Percentiles rank a stretch among this genome's conserved stretches.
Conservation (phyloP, 2,329 filamentous ascomycete species). For the Beauveria caledonica region DNA sequence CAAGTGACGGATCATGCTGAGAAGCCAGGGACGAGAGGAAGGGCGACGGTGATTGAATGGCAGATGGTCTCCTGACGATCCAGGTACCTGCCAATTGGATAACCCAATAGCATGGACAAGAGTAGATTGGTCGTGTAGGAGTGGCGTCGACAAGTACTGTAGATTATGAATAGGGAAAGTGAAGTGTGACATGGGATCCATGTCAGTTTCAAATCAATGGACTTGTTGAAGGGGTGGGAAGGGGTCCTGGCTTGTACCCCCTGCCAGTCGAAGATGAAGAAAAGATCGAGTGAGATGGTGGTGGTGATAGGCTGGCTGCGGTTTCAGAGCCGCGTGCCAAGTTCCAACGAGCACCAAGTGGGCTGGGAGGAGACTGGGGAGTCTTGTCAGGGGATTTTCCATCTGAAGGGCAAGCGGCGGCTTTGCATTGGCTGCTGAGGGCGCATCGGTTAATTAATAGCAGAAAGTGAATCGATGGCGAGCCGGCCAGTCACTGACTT, state of each 20-base stretch:
- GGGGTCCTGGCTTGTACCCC: background rate
- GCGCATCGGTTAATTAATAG: background rate
- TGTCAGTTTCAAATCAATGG: slow-evolving; percentile 4
- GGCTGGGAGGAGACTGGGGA: background rate
- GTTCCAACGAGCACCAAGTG: background rate
- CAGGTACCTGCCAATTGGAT: background rate
- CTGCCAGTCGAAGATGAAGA: background rate
- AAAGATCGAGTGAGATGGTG: background rate
- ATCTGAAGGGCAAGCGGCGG: background rate
- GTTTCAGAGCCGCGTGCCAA: slow-evolving; percentile 9
- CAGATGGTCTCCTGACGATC: background rate
- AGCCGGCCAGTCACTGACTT: too few species aligned
- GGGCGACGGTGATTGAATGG: background rate
- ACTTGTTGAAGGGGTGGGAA: background rate
- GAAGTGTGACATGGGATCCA: background rate
- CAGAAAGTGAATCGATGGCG: background rate
- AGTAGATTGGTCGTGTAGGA: background rate
- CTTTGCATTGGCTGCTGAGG: background rate
- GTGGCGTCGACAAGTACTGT: background rate
- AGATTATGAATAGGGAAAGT: background rate
- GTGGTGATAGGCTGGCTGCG: background rate
- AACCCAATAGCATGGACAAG: background rate
- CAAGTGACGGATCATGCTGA: slow-evolving; percentile 13
- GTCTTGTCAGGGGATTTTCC: background rate
- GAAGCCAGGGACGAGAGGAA: background rate